Conservation (phyloP, 2,329 filamentous ascomycete species). For the Coniochaeta sp. region DNA sequence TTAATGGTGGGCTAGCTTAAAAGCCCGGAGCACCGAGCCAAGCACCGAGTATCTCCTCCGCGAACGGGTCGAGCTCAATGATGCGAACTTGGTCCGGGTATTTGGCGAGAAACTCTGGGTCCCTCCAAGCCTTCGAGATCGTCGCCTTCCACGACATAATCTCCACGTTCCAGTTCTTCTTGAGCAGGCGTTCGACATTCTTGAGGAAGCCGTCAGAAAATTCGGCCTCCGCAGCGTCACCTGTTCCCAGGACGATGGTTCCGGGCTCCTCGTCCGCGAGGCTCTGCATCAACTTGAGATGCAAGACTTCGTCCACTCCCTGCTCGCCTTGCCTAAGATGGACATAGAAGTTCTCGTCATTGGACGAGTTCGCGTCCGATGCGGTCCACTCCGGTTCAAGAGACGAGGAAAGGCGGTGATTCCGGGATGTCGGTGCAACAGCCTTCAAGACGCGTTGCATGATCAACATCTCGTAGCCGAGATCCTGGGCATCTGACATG, state of each 20-base stretch:
- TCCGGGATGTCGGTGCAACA: conserved; percentile 39
- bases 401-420: conserved; percentile 10
- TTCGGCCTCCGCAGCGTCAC: conserved; percentile 77
- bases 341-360: conserved; percentile 20
- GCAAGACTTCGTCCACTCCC: conserved; percentile 89
- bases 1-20: not conserved
- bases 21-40: conserved; percentile 2
- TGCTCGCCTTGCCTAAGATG: conserved; percentile 68
- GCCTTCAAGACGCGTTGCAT: conserved; percentile 66
- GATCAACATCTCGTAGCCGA: conserved; percentile 70
- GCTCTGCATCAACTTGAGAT: conserved; percentile 85
- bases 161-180: conserved; percentile 76
- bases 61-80: conserved; percentile 67
- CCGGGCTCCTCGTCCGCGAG: conserved; percentile 59
- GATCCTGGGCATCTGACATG: conserved; percentile 60
- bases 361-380: conserved; percentile 26
- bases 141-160: conserved; percentile 67
- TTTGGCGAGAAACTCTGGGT: conserved; percentile 50
- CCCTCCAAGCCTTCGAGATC: conserved; percentile 63
- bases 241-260: conserved; percentile 81
- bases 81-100: conserved; percentile 64
- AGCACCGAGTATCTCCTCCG: conserved; percentile 54
- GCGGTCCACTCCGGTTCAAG: conserved; percentile 16
- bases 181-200: conserved; percentile 70
- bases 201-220: conserved; percentile 79